A percentile compares a stretch with the other conserved stretches of the same genome.
phyloP scores from a whole-genome alignment of 495 filamentous ascomycete species.

The Penicillium paxilli region DNA sequence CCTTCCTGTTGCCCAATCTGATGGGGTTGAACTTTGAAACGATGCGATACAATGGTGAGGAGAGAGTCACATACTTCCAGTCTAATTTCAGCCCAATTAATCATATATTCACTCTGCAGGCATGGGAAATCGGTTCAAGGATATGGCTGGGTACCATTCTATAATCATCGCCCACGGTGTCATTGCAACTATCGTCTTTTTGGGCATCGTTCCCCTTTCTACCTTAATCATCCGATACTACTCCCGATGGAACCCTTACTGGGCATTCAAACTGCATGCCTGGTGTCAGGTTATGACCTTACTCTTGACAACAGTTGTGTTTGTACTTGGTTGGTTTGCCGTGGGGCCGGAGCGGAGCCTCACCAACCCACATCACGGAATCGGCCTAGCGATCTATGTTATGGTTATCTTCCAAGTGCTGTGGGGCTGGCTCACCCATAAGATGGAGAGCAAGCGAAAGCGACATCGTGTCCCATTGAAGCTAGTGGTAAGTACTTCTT shows the following conservation, averaged over 20 bases:
- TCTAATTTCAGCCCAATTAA: constrained; percentile 1
- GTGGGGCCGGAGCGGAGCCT: constrained; percentile 61
- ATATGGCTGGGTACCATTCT: constrained; percentile 70
- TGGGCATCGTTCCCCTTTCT: constrained; percentile 77
- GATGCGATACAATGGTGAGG: constrained; percentile 92
- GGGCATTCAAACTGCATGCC: constrained; percentile 75
- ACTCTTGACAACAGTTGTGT: constrained; percentile 27
- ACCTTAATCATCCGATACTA: constrained; percentile 79
- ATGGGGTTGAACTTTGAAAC: constrained; percentile 87
- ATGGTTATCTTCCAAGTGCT: constrained; percentile 78
- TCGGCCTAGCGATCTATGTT: constrained; percentile 87
- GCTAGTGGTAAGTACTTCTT: constrained; percentile 58
- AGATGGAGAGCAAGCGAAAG: constrained; percentile 59
- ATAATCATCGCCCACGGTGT: constrained; percentile 84
- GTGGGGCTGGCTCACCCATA: constrained; percentile 71
- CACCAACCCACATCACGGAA: constrained; percentile 93
- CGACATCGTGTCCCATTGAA: constrained; percentile 61
- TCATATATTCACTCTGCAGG: constrained; percentile 55
- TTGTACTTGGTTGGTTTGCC: constrained; percentile 32
- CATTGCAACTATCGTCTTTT: constrained; percentile 83
- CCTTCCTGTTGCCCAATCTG: constrained; percentile 84
- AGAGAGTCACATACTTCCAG: neutral
- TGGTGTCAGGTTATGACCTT: constrained; percentile 81
- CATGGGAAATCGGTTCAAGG: constrained; percentile 87
- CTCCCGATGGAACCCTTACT: constrained; percentile 56